Percentiles rank a stretch among this genome's conserved stretches.
phyloP scores from a whole-genome alignment of 257 asterid species.

The Primulina huaijiensis region DNA sequence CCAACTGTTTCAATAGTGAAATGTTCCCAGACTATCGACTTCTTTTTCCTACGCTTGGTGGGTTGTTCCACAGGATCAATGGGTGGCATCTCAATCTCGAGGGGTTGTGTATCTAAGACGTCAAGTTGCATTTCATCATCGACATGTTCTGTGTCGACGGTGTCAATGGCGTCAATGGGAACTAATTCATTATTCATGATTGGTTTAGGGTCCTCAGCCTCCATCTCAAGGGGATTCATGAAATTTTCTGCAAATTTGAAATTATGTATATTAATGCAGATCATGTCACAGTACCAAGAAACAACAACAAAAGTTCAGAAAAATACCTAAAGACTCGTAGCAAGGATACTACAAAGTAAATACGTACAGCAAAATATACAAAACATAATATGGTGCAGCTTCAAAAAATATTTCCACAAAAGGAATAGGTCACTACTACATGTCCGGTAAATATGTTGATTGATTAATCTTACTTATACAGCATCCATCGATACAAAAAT shows the following conservation, averaged over 20 bases:
- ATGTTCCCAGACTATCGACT: constrained; percentile 96
- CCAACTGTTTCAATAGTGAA: constrained; percentile 82
- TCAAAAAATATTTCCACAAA: not conserved
- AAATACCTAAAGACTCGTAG: not conserved
- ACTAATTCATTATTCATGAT: constrained; percentile 51
- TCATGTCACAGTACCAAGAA: not conserved
- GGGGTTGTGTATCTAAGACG: constrained; percentile 32
- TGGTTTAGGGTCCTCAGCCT: constrained; percentile 36
- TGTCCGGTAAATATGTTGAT: not conserved
- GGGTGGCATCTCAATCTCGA: constrained; percentile 8
- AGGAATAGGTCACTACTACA: not conserved
- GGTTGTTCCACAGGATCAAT: constrained; percentile 37
- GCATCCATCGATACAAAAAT: not conserved
- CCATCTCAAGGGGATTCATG: constrained; percentile 30
- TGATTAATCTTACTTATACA: too few species aligned
- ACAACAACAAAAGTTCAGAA: not conserved
- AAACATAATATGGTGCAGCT: not conserved
- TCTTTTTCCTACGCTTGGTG: constrained; percentile 78
- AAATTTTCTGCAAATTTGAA: constrained; percentile 26
- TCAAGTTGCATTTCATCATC: constrained; percentile 53
- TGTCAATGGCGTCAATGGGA: constrained; percentile 44
- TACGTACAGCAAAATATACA: not conserved
- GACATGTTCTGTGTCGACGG: constrained; percentile 32
- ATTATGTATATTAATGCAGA: not conserved
- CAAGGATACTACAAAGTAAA: not conserved